Percentiles rank a stretch among this genome's conserved stretches.
These are phyloP conservation scores for Tuber magnatum DNA, from an alignment of 495 filamentous ascomycete species.

Conservation along the genomic window DNA sequence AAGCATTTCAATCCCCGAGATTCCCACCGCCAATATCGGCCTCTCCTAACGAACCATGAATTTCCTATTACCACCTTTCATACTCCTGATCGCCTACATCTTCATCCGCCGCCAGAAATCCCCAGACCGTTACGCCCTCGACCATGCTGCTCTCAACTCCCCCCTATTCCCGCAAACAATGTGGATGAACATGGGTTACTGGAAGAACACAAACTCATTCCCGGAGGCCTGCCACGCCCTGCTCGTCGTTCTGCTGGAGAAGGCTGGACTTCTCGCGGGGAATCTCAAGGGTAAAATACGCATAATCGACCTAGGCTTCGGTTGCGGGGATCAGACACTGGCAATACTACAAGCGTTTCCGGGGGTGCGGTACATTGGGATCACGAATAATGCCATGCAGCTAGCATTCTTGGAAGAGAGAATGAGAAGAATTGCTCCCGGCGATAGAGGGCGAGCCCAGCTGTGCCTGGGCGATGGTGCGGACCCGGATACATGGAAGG, in stretches of 20 bases:
- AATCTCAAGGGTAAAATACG: slow-evolving; percentile 14
- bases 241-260: slow-evolving; percentile 44
- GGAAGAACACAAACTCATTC: slow-evolving; percentile 42
- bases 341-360: slow-evolving; percentile 29
- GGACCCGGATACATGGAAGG: not conserved
- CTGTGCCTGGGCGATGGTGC: not conserved
- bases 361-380: slow-evolving; percentile 43
- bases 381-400: slow-evolving; percentile 44
- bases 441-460: not conserved
- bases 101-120: not conserved
- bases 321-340: slow-evolving; percentile 50
- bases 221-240: slow-evolving; percentile 45
- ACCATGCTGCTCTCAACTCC: slow-evolving; percentile 43
- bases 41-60: not conserved
- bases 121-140: slow-evolving; percentile 38
- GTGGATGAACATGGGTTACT: slow-evolving; percentile 47
- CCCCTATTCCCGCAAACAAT: slow-evolving; percentile 41
- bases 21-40: not conserved
- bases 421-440: not conserved
- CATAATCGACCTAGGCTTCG: slow-evolving; percentile 48
- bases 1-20: not conserved
- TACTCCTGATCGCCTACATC: not conserved
- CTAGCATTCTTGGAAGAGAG: slow-evolving; percentile 12
- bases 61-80: not conserved
- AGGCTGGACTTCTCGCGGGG: slow-evolving; percentile 39